Evolutionary conservation across 257 asterid genomes (phyloP).

Genomic region (Capsicum chinense): DNA sequence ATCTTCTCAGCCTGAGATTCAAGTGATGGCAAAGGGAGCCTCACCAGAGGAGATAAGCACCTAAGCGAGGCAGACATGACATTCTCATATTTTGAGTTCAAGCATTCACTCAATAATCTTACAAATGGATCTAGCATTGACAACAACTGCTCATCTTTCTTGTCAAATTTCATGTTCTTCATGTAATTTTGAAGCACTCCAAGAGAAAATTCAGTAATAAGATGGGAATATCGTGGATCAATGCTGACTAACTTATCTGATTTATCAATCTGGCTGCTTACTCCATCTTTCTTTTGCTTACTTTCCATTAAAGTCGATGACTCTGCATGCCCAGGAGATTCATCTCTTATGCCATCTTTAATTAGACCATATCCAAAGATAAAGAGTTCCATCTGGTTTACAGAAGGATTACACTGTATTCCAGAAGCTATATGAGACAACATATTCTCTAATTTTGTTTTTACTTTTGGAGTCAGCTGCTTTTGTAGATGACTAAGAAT

Average conservation of each 20-base stretch:
- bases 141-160: constrained; percentile 53
- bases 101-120: constrained; percentile 62
- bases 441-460: constrained; percentile 80
- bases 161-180: constrained; percentile 62
- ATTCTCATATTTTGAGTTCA: constrained; percentile 77
- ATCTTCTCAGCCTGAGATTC: constrained; percentile 68
- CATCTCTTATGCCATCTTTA: constrained; percentile 61
- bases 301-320: constrained; percentile 29
- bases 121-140: constrained; percentile 79
- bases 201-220: constrained; percentile 74
- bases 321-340: constrained; percentile 43
- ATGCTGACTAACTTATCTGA: constrained; percentile 53
- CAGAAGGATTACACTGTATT: constrained; percentile 78
- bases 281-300: constrained; percentile 42
- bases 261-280: constrained; percentile 33
- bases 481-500: constrained; percentile 66
- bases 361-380: constrained; percentile 68
- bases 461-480: constrained; percentile 73
- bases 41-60: constrained; percentile 70
- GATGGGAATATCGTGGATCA: constrained; percentile 67
- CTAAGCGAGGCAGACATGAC: constrained; percentile 66
- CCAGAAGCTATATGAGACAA: constrained; percentile 77
- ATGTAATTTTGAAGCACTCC: constrained; percentile 71
- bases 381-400: constrained; percentile 68
- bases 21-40: constrained; percentile 82